These are phyloP conservation scores for Porogramme epimiltina DNA, from an alignment of 1,284 basidiomycete genomes.

Conservation along the genomic window DNA sequence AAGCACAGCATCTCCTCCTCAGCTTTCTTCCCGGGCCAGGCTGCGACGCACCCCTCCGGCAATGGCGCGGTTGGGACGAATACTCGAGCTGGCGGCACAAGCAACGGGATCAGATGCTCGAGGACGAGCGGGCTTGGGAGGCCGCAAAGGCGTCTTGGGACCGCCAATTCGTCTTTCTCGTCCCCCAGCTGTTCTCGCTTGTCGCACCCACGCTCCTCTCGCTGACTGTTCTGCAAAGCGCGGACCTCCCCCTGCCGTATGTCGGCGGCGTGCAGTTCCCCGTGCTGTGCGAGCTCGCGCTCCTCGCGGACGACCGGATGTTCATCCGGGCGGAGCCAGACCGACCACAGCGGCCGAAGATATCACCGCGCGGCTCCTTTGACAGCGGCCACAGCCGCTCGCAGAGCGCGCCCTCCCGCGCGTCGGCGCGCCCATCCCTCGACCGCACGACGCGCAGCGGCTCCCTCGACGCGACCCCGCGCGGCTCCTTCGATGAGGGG, in stretches of 20 bases:
- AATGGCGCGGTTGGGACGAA: constrained; percentile 12
- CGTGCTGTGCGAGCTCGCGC: constrained; percentile 11
- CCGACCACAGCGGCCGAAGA: constrained; percentile 3
- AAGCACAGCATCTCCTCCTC: constrained; percentile 13
- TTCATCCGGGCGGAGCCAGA: constrained; percentile 6
- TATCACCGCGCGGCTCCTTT: not conserved
- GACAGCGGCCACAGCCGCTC: not conserved
- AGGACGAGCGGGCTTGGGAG: constrained; percentile 12
- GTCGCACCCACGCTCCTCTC: constrained; percentile 17
- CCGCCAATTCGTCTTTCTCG: constrained; percentile 14
- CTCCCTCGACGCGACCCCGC: not conserved
- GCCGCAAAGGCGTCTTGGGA: constrained; percentile 18
- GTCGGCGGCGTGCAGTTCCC: constrained; percentile 3
- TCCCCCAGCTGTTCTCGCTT: constrained; percentile 14
- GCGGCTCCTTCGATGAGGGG: not conserved
- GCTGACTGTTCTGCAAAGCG: constrained; percentile 11
- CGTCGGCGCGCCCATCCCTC: not conserved
- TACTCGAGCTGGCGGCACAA: constrained; percentile 10
- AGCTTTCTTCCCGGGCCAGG: constrained; percentile 15
- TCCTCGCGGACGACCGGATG: constrained; percentile 14
- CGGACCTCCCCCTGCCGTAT: constrained; percentile 8
- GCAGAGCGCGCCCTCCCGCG: not conserved
- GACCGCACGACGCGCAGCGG: not conserved
- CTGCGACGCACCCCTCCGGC: constrained; percentile 13
- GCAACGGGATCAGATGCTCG: constrained; percentile 7